Evolutionary conservation across 2,329 filamentous ascomycete species (phyloP).

Genomic region (Bipolaris cookei): DNA sequence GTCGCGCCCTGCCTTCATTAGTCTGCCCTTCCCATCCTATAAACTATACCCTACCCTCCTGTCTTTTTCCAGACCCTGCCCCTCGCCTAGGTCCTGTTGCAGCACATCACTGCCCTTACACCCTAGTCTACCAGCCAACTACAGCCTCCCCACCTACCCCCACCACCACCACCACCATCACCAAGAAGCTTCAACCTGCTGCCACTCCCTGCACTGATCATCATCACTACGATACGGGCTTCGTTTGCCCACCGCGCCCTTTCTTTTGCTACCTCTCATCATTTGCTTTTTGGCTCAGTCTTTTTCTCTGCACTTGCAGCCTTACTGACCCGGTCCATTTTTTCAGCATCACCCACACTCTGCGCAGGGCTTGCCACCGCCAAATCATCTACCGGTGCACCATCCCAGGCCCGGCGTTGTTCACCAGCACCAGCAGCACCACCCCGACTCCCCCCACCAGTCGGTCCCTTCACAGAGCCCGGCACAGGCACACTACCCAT

Average conservation of each 20-base stretch:
- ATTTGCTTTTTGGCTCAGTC: conserved; percentile 12
- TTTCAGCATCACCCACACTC: conserved; percentile 77
- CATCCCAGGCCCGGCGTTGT: conserved; percentile 75
- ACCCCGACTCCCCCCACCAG: conserved; percentile 68
- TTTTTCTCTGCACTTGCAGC: conserved; percentile 26
- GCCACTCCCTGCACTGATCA: conserved; percentile 25
- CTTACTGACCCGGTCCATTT: conserved; percentile 40
- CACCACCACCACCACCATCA: conserved; percentile 25
- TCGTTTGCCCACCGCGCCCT: conserved; percentile 9
- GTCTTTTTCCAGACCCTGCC: conserved; percentile 44
- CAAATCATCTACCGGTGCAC: conserved; percentile 64
- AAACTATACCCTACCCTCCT: conserved; percentile 44
- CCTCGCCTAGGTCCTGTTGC: conserved; percentile 42
- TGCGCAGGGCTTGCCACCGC: conserved; percentile 72
- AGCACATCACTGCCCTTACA: conserved; percentile 29
- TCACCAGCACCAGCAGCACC: conserved; percentile 56
- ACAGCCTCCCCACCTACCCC: conserved; percentile 32
- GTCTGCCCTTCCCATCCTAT: conserved; percentile 42
- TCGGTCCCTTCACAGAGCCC: conserved; percentile 65
- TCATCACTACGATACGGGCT: conserved; percentile 7
- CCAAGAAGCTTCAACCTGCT: conserved; percentile 16
- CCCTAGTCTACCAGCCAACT: conserved; percentile 33
- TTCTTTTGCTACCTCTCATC: conserved; percentile 6
- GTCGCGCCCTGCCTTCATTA: conserved; percentile 33
- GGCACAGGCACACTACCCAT: conserved; percentile 67